phyloP scores from a whole-genome alignment of 768 basidiomycete genomes.

The Mycena pura region DNA sequence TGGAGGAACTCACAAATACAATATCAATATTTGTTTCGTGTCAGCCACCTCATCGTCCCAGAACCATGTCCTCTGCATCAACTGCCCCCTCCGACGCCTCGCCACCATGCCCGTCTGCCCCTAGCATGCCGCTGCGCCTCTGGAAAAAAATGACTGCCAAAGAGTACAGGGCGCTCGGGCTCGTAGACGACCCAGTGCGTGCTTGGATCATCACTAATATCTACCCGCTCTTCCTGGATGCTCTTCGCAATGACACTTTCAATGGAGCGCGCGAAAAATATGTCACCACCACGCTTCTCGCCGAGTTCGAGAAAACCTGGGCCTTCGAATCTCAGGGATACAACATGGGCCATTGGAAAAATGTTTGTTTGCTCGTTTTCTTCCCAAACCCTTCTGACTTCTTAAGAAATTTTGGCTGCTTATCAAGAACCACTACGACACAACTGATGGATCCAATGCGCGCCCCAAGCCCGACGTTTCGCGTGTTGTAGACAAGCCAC shows the following conservation, averaged over 20 bases:
- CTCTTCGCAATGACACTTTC: neutral
- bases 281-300: neutral
- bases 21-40: no score
- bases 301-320: neutral
- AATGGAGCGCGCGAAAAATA: neutral
- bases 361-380: neutral
- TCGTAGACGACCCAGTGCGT: neutral
- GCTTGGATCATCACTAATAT: neutral
- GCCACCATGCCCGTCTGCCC: no score
- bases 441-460: neutral
- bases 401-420: neutral
- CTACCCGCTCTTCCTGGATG: neutral
- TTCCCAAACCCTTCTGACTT: neutral
- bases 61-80: no score
- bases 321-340: neutral
- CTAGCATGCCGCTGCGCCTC: neutral
- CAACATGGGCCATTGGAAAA: neutral
- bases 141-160: neutral
- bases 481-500: neutral
- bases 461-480: neutral
- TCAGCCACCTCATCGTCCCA: no score
- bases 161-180: neutral
- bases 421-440: neutral
- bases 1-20: no score
- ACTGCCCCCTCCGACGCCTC: no score